phyloP scores from a whole-genome alignment of 345 rosid species.

The Eutrema heterophyllum region DNA sequence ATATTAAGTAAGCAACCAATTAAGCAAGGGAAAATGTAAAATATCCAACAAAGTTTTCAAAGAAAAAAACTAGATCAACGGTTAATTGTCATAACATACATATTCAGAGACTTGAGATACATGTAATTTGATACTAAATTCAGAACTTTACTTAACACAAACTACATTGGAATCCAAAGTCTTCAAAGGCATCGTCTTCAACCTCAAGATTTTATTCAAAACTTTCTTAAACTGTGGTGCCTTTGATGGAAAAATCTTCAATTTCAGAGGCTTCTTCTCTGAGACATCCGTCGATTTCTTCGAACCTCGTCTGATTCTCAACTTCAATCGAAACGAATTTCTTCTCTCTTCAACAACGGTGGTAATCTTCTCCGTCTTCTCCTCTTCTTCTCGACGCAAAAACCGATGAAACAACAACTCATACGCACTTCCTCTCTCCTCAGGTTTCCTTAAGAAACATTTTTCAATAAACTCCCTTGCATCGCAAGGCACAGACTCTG shows the following conservation, averaged over 20 bases:
- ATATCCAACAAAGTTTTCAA: too few species aligned
- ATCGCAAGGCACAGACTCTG: not conserved
- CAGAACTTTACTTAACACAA: not conserved
- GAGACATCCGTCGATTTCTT: not conserved
- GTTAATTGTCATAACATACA: not conserved
- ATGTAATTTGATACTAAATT: too few species aligned
- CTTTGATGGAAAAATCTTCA: not conserved
- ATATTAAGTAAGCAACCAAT: too few species aligned
- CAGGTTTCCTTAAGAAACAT: too few species aligned
- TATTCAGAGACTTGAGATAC: not conserved
- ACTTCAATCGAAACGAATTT: not conserved
- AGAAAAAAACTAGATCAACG: too few species aligned
- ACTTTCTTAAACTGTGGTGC: not conserved
- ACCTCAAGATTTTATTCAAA: not conserved
- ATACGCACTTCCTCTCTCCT: too few species aligned
- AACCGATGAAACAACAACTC: not conserved
- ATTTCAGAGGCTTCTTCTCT: too few species aligned
- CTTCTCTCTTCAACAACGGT: not conserved
- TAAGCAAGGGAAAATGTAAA: too few species aligned
- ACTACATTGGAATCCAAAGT: not conserved
- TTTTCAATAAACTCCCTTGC: not conserved
- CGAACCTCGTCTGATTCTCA: not conserved
- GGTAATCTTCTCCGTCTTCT: not conserved
- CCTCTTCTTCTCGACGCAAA: not conserved
- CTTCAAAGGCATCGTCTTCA: too few species aligned